Percentiles rank a stretch among this genome's conserved stretches.
phyloP scores from a whole-genome alignment of 2,329 filamentous ascomycete genomes.

The Chaetomium globosum region DNA sequence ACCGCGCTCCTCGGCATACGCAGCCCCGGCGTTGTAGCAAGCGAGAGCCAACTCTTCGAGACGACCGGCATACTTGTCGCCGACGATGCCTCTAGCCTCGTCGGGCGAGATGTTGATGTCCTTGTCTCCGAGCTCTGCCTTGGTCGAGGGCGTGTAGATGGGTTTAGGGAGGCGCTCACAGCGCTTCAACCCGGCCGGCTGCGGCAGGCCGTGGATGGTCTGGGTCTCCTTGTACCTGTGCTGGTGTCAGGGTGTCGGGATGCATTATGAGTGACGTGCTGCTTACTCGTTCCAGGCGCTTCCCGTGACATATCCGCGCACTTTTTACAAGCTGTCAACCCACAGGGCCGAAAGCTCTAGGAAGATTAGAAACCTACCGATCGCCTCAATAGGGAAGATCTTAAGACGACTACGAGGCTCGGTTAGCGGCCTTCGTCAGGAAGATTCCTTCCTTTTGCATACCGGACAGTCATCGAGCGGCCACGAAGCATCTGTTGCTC shows the following conservation, averaged over 20 bases:
- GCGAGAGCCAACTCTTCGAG: slow-evolving; percentile 67
- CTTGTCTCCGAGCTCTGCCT: slow-evolving; percentile 76
- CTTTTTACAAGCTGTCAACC: slow-evolving; percentile 41
- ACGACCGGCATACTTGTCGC: slow-evolving; percentile 63
- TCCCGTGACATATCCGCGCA: slow-evolving; percentile 88
- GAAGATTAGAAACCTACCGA: slow-evolving; percentile 42
- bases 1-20: slow-evolving; percentile 65
- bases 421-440: background rate
- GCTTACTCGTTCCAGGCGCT: slow-evolving; percentile 72
- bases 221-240: slow-evolving; percentile 61
- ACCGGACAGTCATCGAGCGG: slow-evolving; percentile 65
- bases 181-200: slow-evolving; percentile 69
- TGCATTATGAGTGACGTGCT: no score
- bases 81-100: slow-evolving; percentile 64
- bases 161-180: slow-evolving; percentile 70
- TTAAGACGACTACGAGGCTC: slow-evolving; percentile 64
- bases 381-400: slow-evolving; percentile 78
- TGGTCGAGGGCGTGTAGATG: slow-evolving; percentile 78
- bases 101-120: slow-evolving; percentile 83
- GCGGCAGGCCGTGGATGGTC: slow-evolving; percentile 76
- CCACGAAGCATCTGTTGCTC: slow-evolving; percentile 59
- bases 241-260: background rate
- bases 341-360: no score
- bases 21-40: slow-evolving; percentile 65
- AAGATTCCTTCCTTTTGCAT: background rate